Percentiles rank a stretch among this genome's conserved stretches.
Evolutionary conservation across 2,329 filamentous ascomycete genomes (phyloP).

Genomic region (Apiospora kogelbergensis): DNA sequence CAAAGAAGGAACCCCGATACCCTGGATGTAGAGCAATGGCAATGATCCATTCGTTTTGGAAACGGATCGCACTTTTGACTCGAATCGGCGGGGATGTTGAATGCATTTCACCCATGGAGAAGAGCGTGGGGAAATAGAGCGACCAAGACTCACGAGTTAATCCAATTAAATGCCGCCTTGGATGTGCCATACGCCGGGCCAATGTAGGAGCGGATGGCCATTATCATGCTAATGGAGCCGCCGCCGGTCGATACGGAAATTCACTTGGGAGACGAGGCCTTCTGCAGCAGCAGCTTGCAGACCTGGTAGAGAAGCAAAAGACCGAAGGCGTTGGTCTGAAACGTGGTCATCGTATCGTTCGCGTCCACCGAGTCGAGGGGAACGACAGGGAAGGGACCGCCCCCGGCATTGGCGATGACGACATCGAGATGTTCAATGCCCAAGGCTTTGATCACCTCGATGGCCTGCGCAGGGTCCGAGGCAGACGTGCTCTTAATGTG

Average conservation of each 20-base stretch:
- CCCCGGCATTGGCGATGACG: constrained; percentile 38
- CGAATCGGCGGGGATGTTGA: neutral
- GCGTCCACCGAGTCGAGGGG: constrained; percentile 30
- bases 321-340: constrained; percentile 31
- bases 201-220: constrained; percentile 16
- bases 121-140: neutral
- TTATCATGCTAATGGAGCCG: constrained; percentile 24
- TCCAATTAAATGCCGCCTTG: constrained; percentile 32
- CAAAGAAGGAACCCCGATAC: constrained; percentile 5
- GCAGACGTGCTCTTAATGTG: constrained; percentile 29
- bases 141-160: constrained; percentile 22
- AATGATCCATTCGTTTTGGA: constrained; percentile 17
- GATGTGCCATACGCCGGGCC: constrained; percentile 28
- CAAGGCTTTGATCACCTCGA: constrained; percentile 23
- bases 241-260: constrained; percentile 29
- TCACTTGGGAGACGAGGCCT: constrained; percentile 30
- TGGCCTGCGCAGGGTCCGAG: constrained; percentile 26
- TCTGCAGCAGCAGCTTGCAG: constrained; percentile 30
- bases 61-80: constrained; percentile 16
- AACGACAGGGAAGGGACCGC: constrained; percentile 20
- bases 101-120: too few relatives aligned
- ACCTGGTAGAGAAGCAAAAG: constrained; percentile 33
- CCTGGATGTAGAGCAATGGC: constrained; percentile 18
- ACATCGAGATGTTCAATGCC: constrained; percentile 34
- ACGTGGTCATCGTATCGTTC: constrained; percentile 24